phyloP scores from a whole-genome alignment of 2,329 filamentous ascomycete genomes.

The Acrodontium crateriforme region DNA sequence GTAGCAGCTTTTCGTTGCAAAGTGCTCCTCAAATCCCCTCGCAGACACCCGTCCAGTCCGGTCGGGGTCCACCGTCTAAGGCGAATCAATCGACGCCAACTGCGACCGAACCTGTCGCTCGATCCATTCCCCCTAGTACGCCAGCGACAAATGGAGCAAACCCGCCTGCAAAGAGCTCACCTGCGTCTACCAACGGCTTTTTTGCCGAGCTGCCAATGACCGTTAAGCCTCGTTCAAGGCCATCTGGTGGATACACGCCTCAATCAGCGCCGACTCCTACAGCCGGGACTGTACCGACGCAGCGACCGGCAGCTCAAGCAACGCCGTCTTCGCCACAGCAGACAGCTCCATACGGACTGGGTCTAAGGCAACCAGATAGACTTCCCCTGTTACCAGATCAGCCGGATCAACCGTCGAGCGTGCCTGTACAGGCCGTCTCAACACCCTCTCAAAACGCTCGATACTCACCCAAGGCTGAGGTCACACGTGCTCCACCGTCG shows the following conservation, averaged over 20 bases:
- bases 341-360: constrained; percentile 4
- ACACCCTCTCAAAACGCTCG: constrained; percentile 9
- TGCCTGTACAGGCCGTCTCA: constrained; percentile 3
- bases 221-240: constrained; percentile 24
- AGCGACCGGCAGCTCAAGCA: not conserved
- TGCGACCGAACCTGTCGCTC: too few relatives aligned
- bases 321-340: constrained; percentile 10
- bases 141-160: constrained; percentile 6
- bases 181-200: too few relatives aligned
- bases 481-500: constrained; percentile 8
- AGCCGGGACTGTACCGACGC: not conserved
- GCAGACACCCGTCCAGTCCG: constrained; percentile 3
- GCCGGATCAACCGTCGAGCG: constrained; percentile 10
- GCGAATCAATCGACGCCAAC: constrained; percentile 26
- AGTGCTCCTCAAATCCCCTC: too few relatives aligned
- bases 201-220: constrained; percentile 35
- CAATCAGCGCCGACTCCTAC: not conserved
- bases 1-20: too few relatives aligned
- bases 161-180: constrained; percentile 8
- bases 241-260: constrained; percentile 15
- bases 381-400: constrained; percentile 25
- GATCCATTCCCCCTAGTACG: too few relatives aligned
- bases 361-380: constrained; percentile 28
- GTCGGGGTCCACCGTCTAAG: constrained; percentile 17
- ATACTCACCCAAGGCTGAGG: constrained; percentile 13